Evolutionary conservation across 2,329 filamentous ascomycete genomes (phyloP).

Genomic region (Purpureocillium takamizusanense): DNA sequence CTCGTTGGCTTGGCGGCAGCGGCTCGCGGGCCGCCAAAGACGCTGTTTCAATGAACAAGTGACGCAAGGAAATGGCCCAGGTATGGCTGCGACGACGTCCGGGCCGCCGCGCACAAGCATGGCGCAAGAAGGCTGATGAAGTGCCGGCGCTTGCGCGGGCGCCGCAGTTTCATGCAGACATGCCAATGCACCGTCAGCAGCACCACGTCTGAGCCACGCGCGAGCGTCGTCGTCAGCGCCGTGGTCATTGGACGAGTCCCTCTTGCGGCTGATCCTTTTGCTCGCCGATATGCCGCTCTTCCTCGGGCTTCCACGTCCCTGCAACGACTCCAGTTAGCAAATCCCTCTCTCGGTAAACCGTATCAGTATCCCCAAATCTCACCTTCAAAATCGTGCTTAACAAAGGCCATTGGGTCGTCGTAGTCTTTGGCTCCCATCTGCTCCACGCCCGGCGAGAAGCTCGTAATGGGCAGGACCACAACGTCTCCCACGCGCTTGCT

Average conservation of each 20-base stretch:
- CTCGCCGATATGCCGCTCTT: slow-evolving; percentile 59
- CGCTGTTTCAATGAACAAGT: too few species aligned
- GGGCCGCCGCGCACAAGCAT: too few species aligned
- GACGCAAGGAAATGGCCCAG: too few species aligned
- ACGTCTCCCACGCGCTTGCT: slow-evolving; percentile 90
- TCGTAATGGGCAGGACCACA: slow-evolving; percentile 87
- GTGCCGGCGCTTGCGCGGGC: too few species aligned
- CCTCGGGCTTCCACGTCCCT: slow-evolving; percentile 73
- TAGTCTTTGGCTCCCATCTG: slow-evolving; percentile 87
- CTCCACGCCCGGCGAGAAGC: slow-evolving; percentile 88
- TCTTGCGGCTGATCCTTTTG: slow-evolving; percentile 12
- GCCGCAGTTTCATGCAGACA: too few species aligned
- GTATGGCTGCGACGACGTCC: too few species aligned
- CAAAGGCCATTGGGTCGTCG: slow-evolving; percentile 93
- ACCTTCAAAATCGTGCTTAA: slow-evolving; percentile 96
- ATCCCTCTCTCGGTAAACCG: background rate
- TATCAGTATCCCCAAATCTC: slow-evolving; percentile 16
- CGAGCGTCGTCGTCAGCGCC: background rate
- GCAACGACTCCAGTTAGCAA: background rate
- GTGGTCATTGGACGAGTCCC: slow-evolving; percentile 1
- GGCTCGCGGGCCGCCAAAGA: too few species aligned
- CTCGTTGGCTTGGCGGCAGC: too few species aligned
- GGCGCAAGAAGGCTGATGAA: too few species aligned
- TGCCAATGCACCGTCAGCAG: too few species aligned
- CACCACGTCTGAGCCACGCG: too few species aligned